Evolutionary conservation across 495 filamentous ascomycete genomes (phyloP).

Genomic region (Diplogelasinospora grovesii): DNA sequence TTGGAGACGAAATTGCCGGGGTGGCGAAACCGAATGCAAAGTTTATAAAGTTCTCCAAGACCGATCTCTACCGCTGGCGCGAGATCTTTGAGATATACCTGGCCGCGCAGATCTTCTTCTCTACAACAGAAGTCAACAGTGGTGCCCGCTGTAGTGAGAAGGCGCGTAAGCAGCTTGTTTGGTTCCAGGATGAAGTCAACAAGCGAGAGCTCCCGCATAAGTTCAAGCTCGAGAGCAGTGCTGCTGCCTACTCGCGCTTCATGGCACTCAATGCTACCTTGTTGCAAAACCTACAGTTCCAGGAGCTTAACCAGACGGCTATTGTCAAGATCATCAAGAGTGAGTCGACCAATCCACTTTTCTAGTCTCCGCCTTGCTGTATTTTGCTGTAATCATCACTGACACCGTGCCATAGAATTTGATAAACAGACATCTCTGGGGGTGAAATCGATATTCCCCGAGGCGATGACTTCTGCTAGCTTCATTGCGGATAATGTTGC

Average conservation of each 20-base stretch:
- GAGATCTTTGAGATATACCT: slow-evolving; percentile 66
- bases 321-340: slow-evolving; percentile 74
- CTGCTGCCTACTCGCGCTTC: slow-evolving; percentile 52
- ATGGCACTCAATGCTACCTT: slow-evolving; percentile 57
- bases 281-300: slow-evolving; percentile 61
- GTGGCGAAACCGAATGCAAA: slow-evolving; percentile 47
- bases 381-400: neutral
- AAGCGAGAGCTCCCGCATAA: slow-evolving; percentile 42
- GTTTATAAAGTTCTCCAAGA: slow-evolving; percentile 40
- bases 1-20: slow-evolving; percentile 51
- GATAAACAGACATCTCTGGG: slow-evolving; percentile 69
- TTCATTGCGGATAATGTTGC: slow-evolving; percentile 53
- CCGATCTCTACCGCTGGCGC: slow-evolving; percentile 66
- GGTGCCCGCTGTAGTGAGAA: slow-evolving; percentile 48
- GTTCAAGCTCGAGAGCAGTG: slow-evolving; percentile 54
- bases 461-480: slow-evolving; percentile 38
- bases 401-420: slow-evolving; percentile 51
- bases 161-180: slow-evolving; percentile 48
- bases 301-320: slow-evolving; percentile 63
- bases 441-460: slow-evolving; percentile 46
- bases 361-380: neutral
- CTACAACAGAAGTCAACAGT: slow-evolving; percentile 52
- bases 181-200: slow-evolving; percentile 52
- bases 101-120: slow-evolving; percentile 67
- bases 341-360: slow-evolving; percentile 33